A percentile compares a stretch with the other conserved stretches of the same genome.
Conservation (phyloP, 257 asterid genomes). For the Nicotiana otophora region DNA sequence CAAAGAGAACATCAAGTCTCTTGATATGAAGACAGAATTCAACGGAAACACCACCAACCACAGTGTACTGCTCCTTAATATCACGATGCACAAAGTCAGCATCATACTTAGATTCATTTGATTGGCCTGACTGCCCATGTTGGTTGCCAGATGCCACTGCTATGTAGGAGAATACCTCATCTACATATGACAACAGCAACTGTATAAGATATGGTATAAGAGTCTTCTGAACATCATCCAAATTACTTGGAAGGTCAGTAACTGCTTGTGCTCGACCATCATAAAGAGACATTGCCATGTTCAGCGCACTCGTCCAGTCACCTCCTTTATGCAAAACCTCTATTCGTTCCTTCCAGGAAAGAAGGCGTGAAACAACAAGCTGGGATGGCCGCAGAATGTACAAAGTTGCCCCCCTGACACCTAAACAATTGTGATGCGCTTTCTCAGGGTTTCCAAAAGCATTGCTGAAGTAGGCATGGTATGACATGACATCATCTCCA, state of each 20-base stretch:
- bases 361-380: conserved; percentile 85
- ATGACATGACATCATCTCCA: conserved; percentile 66
- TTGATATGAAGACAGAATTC: conserved; percentile 87
- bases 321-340: conserved; percentile 90
- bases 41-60: conserved; percentile 95
- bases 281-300: conserved; percentile 83
- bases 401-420: conserved; percentile 81
- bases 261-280: conserved; percentile 89
- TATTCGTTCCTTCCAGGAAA: conserved; percentile 93
- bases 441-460: conserved; percentile 67
- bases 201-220: conserved; percentile 80
- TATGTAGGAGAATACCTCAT: conserved; percentile 86
- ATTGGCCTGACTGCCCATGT: conserved; percentile 39
- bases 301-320: conserved; percentile 94
- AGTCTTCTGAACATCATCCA: conserved; percentile 58
- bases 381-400: conserved; percentile 71
- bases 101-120: conserved; percentile 24
- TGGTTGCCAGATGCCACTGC: conserved; percentile 68
- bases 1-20: conserved; percentile 92
- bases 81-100: conserved; percentile 25
- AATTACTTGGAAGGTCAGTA: conserved; percentile 77
- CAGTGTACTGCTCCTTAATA: conserved; percentile 81
- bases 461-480: conserved; percentile 65
- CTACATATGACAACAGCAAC: conserved; percentile 76
- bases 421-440: conserved; percentile 83